Percentiles rank a stretch among this genome's conserved stretches.
phyloP scores from a whole-genome alignment of 1,284 basidiomycete genomes.

The Apiotrichum mycotoxinovorans region DNA sequence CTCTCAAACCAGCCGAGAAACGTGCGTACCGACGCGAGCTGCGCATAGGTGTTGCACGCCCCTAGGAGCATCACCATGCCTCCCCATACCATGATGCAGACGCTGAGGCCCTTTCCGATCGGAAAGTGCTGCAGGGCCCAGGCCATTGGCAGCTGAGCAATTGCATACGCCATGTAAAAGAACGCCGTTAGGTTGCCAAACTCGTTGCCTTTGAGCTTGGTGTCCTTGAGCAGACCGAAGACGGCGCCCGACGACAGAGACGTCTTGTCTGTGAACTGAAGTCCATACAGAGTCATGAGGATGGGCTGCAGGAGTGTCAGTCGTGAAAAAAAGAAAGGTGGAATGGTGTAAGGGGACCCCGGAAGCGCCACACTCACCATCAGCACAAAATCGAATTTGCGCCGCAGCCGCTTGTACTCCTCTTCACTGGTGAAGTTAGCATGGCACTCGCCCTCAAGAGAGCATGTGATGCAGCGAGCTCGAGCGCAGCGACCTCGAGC shows the following conservation, averaged over 20 bases:
- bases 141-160: constrained; percentile 28
- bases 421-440: too few species aligned
- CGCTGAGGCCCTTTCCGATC: constrained; percentile 22
- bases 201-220: constrained; percentile 27
- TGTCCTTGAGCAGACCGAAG: constrained; percentile 30
- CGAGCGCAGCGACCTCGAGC: too few species aligned
- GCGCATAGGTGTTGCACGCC: constrained; percentile 27
- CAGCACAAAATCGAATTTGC: too few species aligned
- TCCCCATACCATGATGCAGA: constrained; percentile 23
- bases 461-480: too few species aligned
- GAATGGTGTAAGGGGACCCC: too few species aligned
- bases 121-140: constrained; percentile 26
- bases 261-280: constrained; percentile 18
- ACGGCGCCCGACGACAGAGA: constrained; percentile 8
- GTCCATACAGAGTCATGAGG: constrained; percentile 11
- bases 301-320: too few species aligned
- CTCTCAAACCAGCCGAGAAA: constrained; percentile 32
- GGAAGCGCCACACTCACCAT: too few species aligned
- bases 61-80: constrained; percentile 22
- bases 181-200: constrained; percentile 20
- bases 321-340: constrained; percentile 1
- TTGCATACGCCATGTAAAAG: constrained; percentile 22
- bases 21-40: constrained; percentile 17
- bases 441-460: too few species aligned
- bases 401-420: too few species aligned